Evolutionary conservation across 2,329 filamentous ascomycete genomes (phyloP).

Genomic region (Cladosporium sphaerospermum): DNA sequence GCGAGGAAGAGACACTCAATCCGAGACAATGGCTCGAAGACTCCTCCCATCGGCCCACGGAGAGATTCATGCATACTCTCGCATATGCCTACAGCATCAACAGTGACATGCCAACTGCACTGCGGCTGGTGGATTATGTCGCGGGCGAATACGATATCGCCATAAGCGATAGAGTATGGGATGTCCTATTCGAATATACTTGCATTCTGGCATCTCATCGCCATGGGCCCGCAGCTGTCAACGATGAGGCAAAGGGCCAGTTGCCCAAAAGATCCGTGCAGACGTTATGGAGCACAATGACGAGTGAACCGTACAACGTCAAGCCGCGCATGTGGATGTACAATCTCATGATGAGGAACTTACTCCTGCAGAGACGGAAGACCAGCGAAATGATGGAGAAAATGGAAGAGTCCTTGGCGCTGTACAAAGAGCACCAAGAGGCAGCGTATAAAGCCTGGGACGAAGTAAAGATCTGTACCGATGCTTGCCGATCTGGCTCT

Average conservation of each 20-base stretch:
- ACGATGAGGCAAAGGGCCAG: conserved; percentile 28
- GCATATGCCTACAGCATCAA: conserved; percentile 64
- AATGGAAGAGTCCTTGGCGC: not conserved
- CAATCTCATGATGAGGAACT: conserved; percentile 30
- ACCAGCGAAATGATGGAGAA: not conserved
- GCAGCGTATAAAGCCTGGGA: not conserved
- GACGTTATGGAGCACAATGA: conserved; percentile 56
- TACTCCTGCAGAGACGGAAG: conserved; percentile 9
- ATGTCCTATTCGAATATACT: conserved; percentile 60
- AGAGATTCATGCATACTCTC: conserved; percentile 56
- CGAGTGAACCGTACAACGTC: conserved; percentile 50
- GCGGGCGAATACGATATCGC: conserved; percentile 53
- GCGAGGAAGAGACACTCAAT: conserved; percentile 10
- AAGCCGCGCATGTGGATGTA: conserved; percentile 54
- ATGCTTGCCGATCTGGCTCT: not conserved
- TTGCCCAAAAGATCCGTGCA: conserved; percentile 43
- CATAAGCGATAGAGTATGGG: conserved; percentile 57
- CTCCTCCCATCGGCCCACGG: conserved; percentile 54
- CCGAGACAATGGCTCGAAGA: conserved; percentile 37
- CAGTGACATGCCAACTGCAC: conserved; percentile 53
- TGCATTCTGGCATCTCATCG: conserved; percentile 48
- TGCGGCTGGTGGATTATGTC: conserved; percentile 57
- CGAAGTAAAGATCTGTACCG: not conserved
- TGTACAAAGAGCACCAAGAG: not conserved
- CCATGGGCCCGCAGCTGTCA: conserved; percentile 23